Evolutionary conservation across 2,329 filamentous ascomycete genomes (phyloP).

Genomic region (Botrytis cinerea): DNA sequence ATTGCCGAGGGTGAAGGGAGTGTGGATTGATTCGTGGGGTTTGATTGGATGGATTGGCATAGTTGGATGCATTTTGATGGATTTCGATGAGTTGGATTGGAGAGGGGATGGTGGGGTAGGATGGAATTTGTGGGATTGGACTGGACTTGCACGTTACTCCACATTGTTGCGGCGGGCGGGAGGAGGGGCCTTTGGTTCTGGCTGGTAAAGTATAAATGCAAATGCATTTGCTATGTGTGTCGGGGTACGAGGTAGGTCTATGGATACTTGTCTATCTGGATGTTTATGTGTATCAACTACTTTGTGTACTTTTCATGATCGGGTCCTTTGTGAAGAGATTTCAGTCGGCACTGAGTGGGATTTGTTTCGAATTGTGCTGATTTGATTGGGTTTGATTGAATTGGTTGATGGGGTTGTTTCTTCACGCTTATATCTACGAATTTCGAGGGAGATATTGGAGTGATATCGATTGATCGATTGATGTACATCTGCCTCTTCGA

Average conservation of each 20-base stretch:
- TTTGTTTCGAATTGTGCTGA: neutral
- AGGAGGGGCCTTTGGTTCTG: neutral
- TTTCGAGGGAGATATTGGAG: neutral
- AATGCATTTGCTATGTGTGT: neutral
- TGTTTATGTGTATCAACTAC: neutral
- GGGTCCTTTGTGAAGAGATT: neutral
- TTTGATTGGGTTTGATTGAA: neutral
- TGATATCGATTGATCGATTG: neutral
- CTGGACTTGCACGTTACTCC: neutral
- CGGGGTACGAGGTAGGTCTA: too few species aligned
- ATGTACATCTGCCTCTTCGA: neutral
- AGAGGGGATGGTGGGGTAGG: neutral
- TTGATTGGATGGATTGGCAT: neutral
- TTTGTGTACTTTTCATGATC: neutral
- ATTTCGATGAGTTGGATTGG: neutral
- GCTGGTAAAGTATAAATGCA: neutral
- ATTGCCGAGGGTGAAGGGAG: constrained; percentile 2
- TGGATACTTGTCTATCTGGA: neutral
- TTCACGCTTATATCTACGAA: neutral
- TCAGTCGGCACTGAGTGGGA: neutral
- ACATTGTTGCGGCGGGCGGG: neutral
- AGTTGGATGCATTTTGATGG: neutral
- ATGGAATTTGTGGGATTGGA: neutral
- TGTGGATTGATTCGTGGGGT: neutral
- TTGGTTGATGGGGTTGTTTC: neutral